These are phyloP conservation scores for Colletotrichum sp. DNA, from an alignment of 2,329 filamentous ascomycete genomes.

Conservation along the genomic window DNA sequence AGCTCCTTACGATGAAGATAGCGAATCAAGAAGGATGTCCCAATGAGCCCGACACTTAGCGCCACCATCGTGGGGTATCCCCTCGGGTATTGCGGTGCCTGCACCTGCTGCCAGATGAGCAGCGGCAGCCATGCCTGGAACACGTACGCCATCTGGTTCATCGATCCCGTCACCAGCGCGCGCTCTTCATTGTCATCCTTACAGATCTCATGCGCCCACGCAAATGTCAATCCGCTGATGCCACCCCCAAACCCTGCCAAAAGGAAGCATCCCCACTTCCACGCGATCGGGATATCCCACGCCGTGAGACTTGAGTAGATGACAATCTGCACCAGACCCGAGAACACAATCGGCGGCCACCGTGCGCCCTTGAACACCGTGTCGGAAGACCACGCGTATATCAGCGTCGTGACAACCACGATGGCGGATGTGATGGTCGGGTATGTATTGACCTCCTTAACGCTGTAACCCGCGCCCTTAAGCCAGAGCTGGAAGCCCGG, in stretches of 20 bases:
- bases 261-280: conserved; percentile 70
- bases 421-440: conserved; percentile 64
- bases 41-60: conserved; percentile 54
- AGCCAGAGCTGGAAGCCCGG: conserved; percentile 61
- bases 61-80: conserved; percentile 62
- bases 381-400: conserved; percentile 72
- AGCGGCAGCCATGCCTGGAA: conserved; percentile 74
- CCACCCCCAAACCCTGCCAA: conserved; percentile 53
- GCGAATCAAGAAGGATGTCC: conserved; percentile 51
- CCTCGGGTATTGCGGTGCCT: conserved; percentile 65
- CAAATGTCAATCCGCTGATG: conserved; percentile 49
- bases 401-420: conserved; percentile 60
- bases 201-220: conserved; percentile 57
- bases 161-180: conserved; percentile 67
- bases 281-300: conserved; percentile 52
- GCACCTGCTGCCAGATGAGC: conserved; percentile 68
- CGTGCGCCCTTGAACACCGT: conserved; percentile 61
- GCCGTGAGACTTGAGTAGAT: conserved; percentile 43
- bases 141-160: conserved; percentile 75
- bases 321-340: conserved; percentile 47
- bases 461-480: conserved; percentile 45
- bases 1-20: conserved; percentile 49
- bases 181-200: conserved; percentile 65
- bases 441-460: conserved; percentile 53
- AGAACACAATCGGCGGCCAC: conserved; percentile 69